phyloP scores from a whole-genome alignment of 305 asterid genomes.

The Rubia tinctorum region DNA sequence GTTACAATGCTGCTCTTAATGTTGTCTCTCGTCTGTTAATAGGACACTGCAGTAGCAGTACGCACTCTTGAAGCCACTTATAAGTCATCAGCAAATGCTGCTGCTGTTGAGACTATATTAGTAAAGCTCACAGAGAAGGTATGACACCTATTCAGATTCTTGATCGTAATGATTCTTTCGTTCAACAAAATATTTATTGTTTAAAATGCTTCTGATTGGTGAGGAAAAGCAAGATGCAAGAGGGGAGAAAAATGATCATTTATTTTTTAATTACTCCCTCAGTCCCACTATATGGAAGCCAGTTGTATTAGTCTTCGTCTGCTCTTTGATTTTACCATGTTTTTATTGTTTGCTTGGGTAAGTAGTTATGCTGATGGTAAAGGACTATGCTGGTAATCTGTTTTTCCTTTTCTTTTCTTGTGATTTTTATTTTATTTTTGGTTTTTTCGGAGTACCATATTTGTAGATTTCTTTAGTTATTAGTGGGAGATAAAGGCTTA shows the following conservation, averaged over 20 bases:
- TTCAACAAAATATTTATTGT: neutral
- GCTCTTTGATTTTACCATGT: neutral
- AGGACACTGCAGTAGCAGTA: constrained; percentile 99
- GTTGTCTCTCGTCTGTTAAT: constrained; percentile 81
- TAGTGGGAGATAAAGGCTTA: neutral
- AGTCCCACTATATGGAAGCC: neutral
- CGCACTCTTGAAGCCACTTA: constrained; percentile 97
- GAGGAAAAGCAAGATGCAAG: neutral
- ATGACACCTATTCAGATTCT: neutral
- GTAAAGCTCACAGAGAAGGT: constrained; percentile 87
- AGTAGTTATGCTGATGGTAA: neutral
- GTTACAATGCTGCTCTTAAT: too few relatives aligned
- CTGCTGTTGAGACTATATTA: constrained; percentile 85
- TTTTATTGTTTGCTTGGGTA: neutral
- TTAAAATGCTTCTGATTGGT: neutral
- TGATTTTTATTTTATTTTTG: too few relatives aligned
- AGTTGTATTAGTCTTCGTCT: neutral
- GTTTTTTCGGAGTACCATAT: neutral
- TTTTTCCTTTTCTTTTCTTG: too few relatives aligned
- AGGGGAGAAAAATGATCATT: neutral
- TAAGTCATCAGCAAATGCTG: constrained; percentile 89
- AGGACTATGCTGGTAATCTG: neutral
- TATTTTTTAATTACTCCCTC: neutral
- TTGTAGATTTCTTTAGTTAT: neutral
- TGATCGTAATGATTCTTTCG: neutral